phyloP scores from a whole-genome alignment of 1,139 yeast genomes.

The Yamadazyma songkhlaensis region DNA sequence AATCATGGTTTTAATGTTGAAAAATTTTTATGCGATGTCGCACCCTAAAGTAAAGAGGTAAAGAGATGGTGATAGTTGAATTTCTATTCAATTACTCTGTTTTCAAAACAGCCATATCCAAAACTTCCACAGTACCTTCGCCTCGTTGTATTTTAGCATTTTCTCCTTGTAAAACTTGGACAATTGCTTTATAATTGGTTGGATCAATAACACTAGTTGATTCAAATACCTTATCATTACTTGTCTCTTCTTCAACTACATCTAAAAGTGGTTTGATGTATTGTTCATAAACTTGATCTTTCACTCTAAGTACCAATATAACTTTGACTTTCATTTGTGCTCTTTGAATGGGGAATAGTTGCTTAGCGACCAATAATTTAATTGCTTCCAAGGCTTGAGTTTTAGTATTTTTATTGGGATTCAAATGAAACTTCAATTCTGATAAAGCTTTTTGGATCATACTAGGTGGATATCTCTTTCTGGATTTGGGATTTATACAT shows the following conservation, averaged over 20 bases:
- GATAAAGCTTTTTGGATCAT: conserved; percentile 87
- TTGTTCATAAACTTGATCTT: conserved; percentile 44
- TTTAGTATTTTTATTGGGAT: conserved; percentile 78
- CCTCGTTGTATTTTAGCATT: conserved; percentile 46
- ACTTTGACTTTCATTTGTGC: conserved; percentile 89
- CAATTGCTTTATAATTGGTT: conserved; percentile 70
- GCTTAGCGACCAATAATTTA: conserved; percentile 68
- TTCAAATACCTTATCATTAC: conserved; percentile 49
- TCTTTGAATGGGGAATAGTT: conserved; percentile 87
- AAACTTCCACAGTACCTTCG: conserved; percentile 73
- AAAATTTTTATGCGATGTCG: conserved; percentile 8
- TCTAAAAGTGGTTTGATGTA: conserved; percentile 51
- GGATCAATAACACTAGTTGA: conserved; percentile 83
- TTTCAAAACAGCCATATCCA: conserved; percentile 85
- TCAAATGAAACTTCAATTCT: conserved; percentile 78
- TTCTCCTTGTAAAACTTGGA: conserved; percentile 58
- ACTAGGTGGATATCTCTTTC: conserved; percentile 89
- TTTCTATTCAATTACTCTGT: conserved; percentile 25
- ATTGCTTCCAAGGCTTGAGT: conserved; percentile 92
- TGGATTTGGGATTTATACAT: conserved; percentile 86
- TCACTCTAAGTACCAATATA: conserved; percentile 48
- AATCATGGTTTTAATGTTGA: conserved; percentile 22
- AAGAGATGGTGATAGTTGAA: no score
- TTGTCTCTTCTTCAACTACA: conserved; percentile 52
- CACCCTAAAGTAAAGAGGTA: not conserved